Evolutionary conservation across 345 rosid species (phyloP).

Genomic region (Streptanthus diversifolius): DNA sequence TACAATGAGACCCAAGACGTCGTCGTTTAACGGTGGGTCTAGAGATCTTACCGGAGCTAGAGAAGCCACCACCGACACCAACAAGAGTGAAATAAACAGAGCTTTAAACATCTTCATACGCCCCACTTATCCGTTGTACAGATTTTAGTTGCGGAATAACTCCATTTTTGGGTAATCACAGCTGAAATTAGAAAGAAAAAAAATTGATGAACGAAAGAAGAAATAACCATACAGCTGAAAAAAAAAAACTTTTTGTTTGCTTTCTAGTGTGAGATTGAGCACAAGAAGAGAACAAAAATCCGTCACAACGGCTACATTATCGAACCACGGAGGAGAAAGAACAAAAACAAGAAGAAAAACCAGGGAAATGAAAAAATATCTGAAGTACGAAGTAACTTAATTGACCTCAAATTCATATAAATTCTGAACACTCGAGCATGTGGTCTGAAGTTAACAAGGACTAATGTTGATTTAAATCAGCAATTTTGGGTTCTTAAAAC

Average conservation of each 20-base stretch:
- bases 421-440: background rate
- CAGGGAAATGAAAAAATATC: background rate
- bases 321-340: background rate
- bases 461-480: background rate
- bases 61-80: slow-evolving; percentile 25
- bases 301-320: slow-evolving; percentile 30
- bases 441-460: background rate
- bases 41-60: slow-evolving; percentile 45
- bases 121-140: background rate
- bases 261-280: slow-evolving; percentile 12
- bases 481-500: background rate
- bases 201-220: background rate
- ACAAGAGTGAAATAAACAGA: slow-evolving; percentile 16
- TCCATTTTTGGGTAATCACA: background rate
- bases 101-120: slow-evolving; percentile 8
- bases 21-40: slow-evolving; percentile 66
- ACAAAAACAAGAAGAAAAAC: background rate
- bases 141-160: slow-evolving; percentile 13
- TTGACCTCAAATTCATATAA: background rate
- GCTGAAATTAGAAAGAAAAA: slow-evolving; percentile 18
- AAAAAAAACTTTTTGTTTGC: background rate
- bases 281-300: slow-evolving; percentile 14
- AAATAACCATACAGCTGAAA: background rate
- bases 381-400: background rate
- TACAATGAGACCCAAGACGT: slow-evolving; percentile 75